Evolutionary conservation across 306 rosid species (phyloP).

Genomic region (Dalbergia cochinchinensis): DNA sequence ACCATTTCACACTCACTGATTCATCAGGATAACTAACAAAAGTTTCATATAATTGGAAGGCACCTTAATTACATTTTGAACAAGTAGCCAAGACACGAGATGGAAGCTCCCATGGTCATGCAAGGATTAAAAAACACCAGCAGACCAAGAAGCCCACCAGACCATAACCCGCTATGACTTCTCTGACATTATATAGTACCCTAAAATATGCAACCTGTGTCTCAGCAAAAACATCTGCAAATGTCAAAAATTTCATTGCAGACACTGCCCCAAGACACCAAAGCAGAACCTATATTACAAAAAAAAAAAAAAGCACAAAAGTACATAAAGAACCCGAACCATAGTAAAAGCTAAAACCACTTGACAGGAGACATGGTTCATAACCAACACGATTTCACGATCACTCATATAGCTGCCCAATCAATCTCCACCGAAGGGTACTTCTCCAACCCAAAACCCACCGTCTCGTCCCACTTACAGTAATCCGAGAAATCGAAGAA

Average conservation of each 20-base stretch:
- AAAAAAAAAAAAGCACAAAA: conserved; percentile 16
- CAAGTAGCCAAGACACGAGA: conserved; percentile 24
- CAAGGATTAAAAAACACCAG: conserved; percentile 66
- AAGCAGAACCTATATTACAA: conserved; percentile 31
- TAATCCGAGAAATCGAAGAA: conserved; percentile 66
- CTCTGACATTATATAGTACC: conserved; percentile 1
- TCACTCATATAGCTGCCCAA: conserved; percentile 73
- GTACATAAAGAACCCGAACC: background rate
- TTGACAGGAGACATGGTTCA: background rate
- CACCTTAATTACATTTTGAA: conserved; percentile 12
- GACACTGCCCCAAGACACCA: conserved; percentile 53
- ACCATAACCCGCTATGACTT: conserved; percentile 32
- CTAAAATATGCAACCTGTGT: conserved; percentile 36
- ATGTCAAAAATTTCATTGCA: conserved; percentile 78
- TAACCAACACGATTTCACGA: background rate
- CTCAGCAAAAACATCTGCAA: conserved; percentile 67
- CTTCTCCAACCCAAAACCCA: conserved; percentile 72
- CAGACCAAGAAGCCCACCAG: conserved; percentile 46
- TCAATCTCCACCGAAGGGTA: conserved; percentile 92
- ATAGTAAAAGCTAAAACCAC: background rate
- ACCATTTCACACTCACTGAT: background rate
- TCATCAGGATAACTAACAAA: background rate
- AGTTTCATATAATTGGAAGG: conserved; percentile 14
- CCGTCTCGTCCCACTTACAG: conserved; percentile 55
- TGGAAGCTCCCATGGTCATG: conserved; percentile 52